Conservation (phyloP, 768 basidiomycete species). For the Auriculariales sp. region DNA sequence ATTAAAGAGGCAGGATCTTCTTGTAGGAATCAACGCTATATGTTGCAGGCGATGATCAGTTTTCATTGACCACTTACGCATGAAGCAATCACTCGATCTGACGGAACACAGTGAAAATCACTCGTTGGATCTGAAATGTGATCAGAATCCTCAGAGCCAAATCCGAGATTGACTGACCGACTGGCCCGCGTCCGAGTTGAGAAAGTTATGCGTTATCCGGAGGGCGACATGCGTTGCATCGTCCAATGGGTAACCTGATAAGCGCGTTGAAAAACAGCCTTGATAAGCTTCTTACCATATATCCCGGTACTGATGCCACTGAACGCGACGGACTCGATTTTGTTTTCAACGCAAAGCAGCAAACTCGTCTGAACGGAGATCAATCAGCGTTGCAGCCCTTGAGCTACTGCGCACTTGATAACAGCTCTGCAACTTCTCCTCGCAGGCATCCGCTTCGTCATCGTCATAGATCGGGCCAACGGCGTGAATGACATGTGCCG, state of each 20-base stretch:
- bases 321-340: too few species aligned
- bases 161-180: conserved; percentile 15
- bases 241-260: conserved; percentile 64
- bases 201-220: conserved; percentile 36
- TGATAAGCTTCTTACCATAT: too few species aligned
- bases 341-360: too few species aligned
- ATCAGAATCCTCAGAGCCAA: conserved; percentile 16
- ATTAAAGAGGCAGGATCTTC: conserved; percentile 47
- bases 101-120: conserved; percentile 65
- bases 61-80: conserved; percentile 31
- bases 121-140: conserved; percentile 35
- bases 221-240: conserved; percentile 63
- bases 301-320: too few species aligned
- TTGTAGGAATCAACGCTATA: conserved; percentile 17
- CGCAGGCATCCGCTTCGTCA: conserved; percentile 24
- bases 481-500: conserved; percentile 63
- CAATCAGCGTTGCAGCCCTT: conserved; percentile 62
- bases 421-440: too few species aligned
- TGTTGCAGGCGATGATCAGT: background rate
- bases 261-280: too few species aligned
- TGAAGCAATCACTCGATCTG: conserved; percentile 49
- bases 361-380: too few species aligned
- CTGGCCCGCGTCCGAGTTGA: conserved; percentile 36
- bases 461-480: conserved; percentile 60
- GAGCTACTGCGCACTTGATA: conserved; percentile 42